Base-by-base conservation (phyloP, 1,284 basidiomycete species). In the Ceratorhiza oryzae-sativae region DNA sequence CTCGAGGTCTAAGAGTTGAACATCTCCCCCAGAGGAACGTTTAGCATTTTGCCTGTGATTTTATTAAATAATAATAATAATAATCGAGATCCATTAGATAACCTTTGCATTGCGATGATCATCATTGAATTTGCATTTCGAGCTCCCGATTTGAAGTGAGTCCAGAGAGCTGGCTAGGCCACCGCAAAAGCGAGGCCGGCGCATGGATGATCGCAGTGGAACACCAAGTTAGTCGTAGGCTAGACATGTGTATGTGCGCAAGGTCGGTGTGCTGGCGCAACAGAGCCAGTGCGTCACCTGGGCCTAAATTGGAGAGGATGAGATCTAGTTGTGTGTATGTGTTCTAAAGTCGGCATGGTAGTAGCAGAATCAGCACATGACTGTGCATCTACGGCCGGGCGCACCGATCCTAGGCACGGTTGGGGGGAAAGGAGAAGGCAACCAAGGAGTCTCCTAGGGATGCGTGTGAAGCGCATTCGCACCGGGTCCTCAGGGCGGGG, bases 81-180 rank as follows among this genome's bases (percentile, higher is more conserved):
- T 55, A 55, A 34, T 55, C 53, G 30, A 55, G 53, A 55, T 65
- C 25, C 32, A 56, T 68, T 68, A 56, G 51, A 68, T 68, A 68
- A 56, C 34, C 63, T 68, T 68, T 68, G 39, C 46, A 46, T 32
- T n/a, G 36, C 36, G 34, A 32, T 51, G 46, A 49, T 68, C 49
- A 23, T 1, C 39, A 27, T 30, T 27, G 39, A 32, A 56, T 68
- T 68, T 68, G 48, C 34, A 36, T 41, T 45, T 55, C n/a, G 49
- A 55, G 53, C 4, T 32, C 51, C 51, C 63, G 51, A 68, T 68
- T 56, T 68, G 45, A 56, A 23, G 39, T 39, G 63, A 55, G 41
- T 56, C 63, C 39, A 45, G 20, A 42, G 25, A 25, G 30, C 10
- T 51, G 63, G 63, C 51, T 48, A 36, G 63, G 12, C 49, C 51